phyloP scores from a whole-genome alignment of 306 rosid genomes.

The Mucuna pruriens region DNA sequence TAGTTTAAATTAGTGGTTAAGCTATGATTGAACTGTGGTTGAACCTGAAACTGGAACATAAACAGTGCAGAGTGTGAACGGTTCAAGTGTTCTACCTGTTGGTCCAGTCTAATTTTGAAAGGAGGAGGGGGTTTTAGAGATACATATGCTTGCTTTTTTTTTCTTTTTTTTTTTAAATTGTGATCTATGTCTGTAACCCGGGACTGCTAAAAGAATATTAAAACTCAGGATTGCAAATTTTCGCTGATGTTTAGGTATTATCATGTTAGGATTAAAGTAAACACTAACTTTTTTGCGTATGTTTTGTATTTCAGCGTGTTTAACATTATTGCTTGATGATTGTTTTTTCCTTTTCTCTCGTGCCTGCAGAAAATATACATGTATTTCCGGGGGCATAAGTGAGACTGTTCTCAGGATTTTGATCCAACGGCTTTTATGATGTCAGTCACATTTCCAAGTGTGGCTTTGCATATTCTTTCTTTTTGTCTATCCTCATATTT shows the following conservation, averaged over 20 bases:
- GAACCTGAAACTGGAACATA: background rate
- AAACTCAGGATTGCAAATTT: background rate
- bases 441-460: conserved; percentile 30
- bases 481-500: conserved; percentile 14
- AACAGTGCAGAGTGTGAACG: background rate
- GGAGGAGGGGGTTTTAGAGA: background rate
- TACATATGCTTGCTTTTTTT: no score
- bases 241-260: background rate
- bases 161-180: background rate
- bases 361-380: conserved; percentile 86
- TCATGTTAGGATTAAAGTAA: background rate
- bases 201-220: background rate
- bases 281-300: background rate
- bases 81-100: background rate
- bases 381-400: conserved; percentile 90
- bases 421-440: conserved; percentile 31
- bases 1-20: background rate
- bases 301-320: background rate
- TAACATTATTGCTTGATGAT: conserved; percentile 1
- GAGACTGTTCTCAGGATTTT: conserved; percentile 46
- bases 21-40: background rate
- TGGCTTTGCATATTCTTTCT: conserved; percentile 53
- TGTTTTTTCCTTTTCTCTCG: conserved; percentile 27
- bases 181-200: background rate
- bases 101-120: background rate